These are phyloP conservation scores for Pseudocercospora pini-densiflorae DNA, from an alignment of 2,329 filamentous ascomycete species.

Conservation along the genomic window DNA sequence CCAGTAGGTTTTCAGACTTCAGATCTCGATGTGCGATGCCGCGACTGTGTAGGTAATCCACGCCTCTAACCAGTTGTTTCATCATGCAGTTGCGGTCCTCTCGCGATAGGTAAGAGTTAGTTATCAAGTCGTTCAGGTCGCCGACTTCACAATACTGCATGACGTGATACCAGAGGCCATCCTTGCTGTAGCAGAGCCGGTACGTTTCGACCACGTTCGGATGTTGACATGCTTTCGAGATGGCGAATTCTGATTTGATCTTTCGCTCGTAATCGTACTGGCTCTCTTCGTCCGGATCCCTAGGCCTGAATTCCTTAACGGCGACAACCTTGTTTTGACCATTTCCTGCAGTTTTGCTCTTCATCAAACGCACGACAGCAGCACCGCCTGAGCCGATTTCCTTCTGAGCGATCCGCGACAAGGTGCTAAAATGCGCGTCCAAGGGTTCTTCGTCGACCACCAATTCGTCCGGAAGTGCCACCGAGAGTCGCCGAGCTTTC, in stretches of 20 bases:
- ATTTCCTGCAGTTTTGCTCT: slow-evolving; percentile 64
- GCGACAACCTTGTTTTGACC: slow-evolving; percentile 67
- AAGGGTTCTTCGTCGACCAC: slow-evolving; percentile 50
- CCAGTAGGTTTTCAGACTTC: slow-evolving; percentile 84
- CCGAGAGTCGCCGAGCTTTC: slow-evolving; percentile 41
- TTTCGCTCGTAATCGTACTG: slow-evolving; percentile 80
- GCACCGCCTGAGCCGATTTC: slow-evolving; percentile 81
- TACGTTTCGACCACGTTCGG: slow-evolving; percentile 86
- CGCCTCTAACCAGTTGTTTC: slow-evolving; percentile 83
- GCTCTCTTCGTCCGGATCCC: slow-evolving; percentile 67
- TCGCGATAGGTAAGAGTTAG: slow-evolving; percentile 67
- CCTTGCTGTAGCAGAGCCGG: slow-evolving; percentile 71
- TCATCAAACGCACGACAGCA: slow-evolving; percentile 81
- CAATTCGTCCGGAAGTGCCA: slow-evolving; percentile 36
- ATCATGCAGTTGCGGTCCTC: slow-evolving; percentile 82
- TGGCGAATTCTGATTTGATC: slow-evolving; percentile 88
- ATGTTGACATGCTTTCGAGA: slow-evolving; percentile 82
- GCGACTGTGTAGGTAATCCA: slow-evolving; percentile 79
- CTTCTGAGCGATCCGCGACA: slow-evolving; percentile 74
- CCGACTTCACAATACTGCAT: slow-evolving; percentile 91
- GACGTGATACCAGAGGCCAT: slow-evolving; percentile 80
- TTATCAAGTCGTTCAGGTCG: slow-evolving; percentile 76
- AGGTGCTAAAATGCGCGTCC: slow-evolving; percentile 57
- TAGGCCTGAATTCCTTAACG: slow-evolving; percentile 84
- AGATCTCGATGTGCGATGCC: slow-evolving; percentile 91